Conservation (phyloP, 83 land plant genomes). For the Larix sibirica region DNA sequence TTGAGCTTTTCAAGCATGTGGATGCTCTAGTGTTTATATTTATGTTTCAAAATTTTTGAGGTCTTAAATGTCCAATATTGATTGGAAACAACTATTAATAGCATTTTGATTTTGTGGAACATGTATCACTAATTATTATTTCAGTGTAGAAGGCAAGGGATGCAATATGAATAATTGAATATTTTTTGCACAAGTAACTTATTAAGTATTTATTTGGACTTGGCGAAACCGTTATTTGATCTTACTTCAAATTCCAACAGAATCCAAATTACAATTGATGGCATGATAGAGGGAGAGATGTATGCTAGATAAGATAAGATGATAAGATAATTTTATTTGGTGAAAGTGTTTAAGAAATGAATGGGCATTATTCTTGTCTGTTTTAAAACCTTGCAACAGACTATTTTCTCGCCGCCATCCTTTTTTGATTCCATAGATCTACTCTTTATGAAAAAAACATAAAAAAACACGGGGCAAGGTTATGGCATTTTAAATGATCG, state of each 20-base stretch:
- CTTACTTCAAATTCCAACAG: background rate
- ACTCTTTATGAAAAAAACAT: background rate
- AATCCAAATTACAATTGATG: conserved; percentile 1
- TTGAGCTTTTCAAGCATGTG: background rate
- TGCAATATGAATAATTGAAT: background rate
- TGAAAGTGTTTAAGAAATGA: background rate
- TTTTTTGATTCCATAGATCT: background rate
- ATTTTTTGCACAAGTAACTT: background rate
- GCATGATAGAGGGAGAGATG: background rate
- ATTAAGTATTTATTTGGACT: background rate
- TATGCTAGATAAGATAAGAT: background rate
- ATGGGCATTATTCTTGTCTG: background rate
- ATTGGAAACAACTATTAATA: background rate
- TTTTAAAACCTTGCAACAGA: background rate
- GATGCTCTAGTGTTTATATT: background rate
- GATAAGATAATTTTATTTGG: background rate
- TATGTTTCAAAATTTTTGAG: background rate
- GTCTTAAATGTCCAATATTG: background rate
- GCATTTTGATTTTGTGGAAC: background rate
- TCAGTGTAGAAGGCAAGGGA: background rate
- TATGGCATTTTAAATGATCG: background rate
- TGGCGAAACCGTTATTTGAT: background rate
- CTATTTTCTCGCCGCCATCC: background rate
- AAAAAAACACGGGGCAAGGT: background rate
- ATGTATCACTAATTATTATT: background rate